Evolutionary conservation across 2,329 filamentous ascomycete species (phyloP).

Genomic region (Alternaria burnsii): DNA sequence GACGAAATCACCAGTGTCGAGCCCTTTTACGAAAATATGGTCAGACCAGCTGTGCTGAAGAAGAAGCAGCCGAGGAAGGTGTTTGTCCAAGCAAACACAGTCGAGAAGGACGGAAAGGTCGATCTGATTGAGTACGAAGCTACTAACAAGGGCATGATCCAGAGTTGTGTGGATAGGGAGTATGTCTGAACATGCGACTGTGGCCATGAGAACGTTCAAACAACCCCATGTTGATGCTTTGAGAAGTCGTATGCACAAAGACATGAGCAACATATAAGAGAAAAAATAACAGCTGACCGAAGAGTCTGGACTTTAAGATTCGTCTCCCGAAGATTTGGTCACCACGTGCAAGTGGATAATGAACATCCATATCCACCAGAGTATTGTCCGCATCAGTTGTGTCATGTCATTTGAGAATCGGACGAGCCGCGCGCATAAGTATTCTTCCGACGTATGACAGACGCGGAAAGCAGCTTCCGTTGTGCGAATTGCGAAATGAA

Average conservation of each 20-base stretch:
- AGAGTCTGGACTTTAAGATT: neutral
- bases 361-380: neutral
- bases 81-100: conserved; percentile 93
- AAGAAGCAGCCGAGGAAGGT: conserved; percentile 88
- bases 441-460: neutral
- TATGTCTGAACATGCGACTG: conserved; percentile 35
- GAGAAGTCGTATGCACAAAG: neutral
- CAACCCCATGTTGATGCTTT: neutral
- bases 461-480: neutral
- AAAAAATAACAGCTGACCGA: neutral
- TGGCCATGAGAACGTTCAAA: neutral
- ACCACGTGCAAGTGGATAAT: neutral
- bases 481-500: neutral
- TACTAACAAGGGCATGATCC: conserved; percentile 74
- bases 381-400: neutral
- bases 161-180: conserved; percentile 49
- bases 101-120: conserved; percentile 60
- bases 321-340: neutral
- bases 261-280: neutral
- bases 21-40: conserved; percentile 83
- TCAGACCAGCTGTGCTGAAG: conserved; percentile 76
- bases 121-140: conserved; percentile 89
- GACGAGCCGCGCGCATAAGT: neutral
- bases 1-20: conserved; percentile 84
- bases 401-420: neutral